Evolutionary conservation across 495 filamentous ascomycete genomes (phyloP).

Genomic region (Penicillium soppii): DNA sequence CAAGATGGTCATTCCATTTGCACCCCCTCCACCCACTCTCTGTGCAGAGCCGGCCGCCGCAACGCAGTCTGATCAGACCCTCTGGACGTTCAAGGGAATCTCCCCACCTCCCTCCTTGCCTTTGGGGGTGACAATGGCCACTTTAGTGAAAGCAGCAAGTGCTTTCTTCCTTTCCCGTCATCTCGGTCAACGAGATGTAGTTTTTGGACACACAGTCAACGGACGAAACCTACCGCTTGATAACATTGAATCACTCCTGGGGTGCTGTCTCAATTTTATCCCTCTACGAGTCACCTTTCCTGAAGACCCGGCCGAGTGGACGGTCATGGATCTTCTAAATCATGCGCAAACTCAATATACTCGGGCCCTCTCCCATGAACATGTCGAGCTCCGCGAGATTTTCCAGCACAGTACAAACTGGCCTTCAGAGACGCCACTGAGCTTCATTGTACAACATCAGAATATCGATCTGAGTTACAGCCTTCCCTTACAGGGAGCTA

Average conservation of each 20-base stretch:
- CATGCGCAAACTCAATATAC: background rate
- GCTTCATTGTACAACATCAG: background rate
- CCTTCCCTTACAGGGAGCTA: too few species aligned
- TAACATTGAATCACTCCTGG: conserved; percentile 35
- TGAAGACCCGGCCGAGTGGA: background rate
- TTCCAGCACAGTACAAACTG: background rate
- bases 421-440: background rate
- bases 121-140: conserved; percentile 18
- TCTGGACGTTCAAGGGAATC: background rate
- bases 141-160: conserved; percentile 33
- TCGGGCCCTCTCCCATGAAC: background rate
- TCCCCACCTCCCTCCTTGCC: background rate
- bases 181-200: conserved; percentile 21
- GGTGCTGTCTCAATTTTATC: conserved; percentile 45
- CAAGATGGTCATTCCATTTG: too few species aligned
- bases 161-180: conserved; percentile 24
- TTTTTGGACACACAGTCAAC: conserved; percentile 31
- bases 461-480: background rate
- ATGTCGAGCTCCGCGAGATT: background rate
- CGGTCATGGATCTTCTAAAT: background rate
- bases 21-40: too few species aligned
- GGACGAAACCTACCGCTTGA: conserved; percentile 29
- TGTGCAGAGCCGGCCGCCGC: too few species aligned
- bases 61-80: background rate
- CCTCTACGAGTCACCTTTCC: conserved; percentile 34